phyloP scores from a whole-genome alignment of 345 rosid genomes.

The Heritiera fomes region DNA sequence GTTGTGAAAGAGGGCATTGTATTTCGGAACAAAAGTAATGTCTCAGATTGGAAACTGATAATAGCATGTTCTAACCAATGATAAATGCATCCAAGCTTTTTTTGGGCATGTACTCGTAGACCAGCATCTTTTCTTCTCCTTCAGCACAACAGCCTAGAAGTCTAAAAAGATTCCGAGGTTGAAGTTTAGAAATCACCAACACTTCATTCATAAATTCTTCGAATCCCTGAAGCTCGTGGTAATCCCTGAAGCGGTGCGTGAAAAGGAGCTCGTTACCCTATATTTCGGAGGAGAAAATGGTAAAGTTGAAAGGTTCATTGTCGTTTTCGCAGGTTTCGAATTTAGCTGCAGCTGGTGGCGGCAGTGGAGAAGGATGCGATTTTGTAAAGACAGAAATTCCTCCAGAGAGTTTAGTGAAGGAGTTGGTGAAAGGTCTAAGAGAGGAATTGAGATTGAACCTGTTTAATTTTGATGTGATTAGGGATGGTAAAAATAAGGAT shows the following conservation, averaged over 20 bases:
- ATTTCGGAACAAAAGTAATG: not conserved
- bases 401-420: conserved; percentile 43
- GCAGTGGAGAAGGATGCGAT: conserved; percentile 26
- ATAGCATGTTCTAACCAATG: conserved; percentile 33
- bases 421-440: conserved; percentile 50
- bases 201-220: conserved; percentile 65
- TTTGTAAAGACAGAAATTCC: conserved; percentile 55
- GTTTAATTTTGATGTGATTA: conserved; percentile 68
- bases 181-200: conserved; percentile 55
- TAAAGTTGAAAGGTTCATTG: conserved; percentile 39
- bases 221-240: conserved; percentile 49
- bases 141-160: conserved; percentile 61
- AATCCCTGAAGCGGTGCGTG: conserved; percentile 55
- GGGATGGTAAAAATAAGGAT: conserved; percentile 48
- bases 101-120: conserved; percentile 54
- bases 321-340: conserved; percentile 65
- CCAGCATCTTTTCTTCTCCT: conserved; percentile 53
- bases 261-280: conserved; percentile 59
- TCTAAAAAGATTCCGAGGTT: conserved; percentile 63
- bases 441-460: conserved; percentile 50
- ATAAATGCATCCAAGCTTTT: conserved; percentile 44
- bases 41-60: not conserved
- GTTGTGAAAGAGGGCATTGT: conserved; percentile 1
- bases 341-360: conserved; percentile 14
- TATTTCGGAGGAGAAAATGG: conserved; percentile 46